Conservation (phyloP, 202 grass and related monocot species). For the Eragrostis tef region DNA sequence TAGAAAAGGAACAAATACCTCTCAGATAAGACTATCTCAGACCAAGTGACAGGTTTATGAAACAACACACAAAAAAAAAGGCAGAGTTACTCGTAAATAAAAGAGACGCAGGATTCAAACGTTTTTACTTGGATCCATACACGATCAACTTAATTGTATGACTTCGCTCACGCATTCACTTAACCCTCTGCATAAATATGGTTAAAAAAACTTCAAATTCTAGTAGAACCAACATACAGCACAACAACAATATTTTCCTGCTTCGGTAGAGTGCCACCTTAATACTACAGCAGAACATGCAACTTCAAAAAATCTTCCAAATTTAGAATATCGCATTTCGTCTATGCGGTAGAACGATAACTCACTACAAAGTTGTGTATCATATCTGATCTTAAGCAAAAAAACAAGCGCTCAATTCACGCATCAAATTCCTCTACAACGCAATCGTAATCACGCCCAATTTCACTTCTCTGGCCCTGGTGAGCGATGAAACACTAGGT, state of each 20-base stretch:
- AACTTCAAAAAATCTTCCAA: not conserved
- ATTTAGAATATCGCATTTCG: not conserved
- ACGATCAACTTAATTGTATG: not conserved
- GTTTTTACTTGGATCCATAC: not conserved
- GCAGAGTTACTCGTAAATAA: not conserved
- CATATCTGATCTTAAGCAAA: not conserved
- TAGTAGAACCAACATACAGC: not conserved
- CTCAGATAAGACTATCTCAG: not conserved
- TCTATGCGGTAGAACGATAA: not conserved
- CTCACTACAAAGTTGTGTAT: not conserved
- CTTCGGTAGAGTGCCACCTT: not conserved
- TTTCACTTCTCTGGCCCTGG: not conserved
- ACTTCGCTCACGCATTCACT: not conserved
- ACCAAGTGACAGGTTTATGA: conserved; percentile 4
- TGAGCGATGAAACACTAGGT: not conserved
- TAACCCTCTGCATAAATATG: not conserved
- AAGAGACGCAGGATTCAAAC: not conserved
- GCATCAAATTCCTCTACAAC: not conserved
- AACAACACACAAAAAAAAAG: not conserved
- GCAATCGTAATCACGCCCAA: not conserved
- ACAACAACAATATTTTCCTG: not conserved
- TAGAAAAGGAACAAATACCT: not conserved
- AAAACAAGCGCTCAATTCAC: not conserved
- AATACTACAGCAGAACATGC: not conserved
- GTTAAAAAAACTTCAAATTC: conserved; percentile 8